Evolutionary conservation across 2,329 filamentous ascomycete genomes (phyloP).

Genomic region (Aureobasidium sp.): DNA sequence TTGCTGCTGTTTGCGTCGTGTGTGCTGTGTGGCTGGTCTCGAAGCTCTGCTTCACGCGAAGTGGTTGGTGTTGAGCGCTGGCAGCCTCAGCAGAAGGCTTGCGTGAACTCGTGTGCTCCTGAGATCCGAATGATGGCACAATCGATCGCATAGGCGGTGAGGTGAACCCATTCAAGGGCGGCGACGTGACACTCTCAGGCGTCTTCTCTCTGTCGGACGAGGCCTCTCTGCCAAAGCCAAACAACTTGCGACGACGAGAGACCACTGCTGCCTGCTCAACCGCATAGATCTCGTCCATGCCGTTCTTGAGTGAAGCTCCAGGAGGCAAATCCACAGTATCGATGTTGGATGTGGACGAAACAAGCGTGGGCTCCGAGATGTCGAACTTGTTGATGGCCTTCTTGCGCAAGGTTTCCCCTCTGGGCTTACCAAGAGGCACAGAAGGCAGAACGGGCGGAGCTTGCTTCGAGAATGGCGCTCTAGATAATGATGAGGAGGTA

Average conservation of each 20-base stretch:
- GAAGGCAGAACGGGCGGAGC: background rate
- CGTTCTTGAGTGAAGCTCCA: slow-evolving; percentile 50
- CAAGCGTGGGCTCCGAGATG: slow-evolving; percentile 54
- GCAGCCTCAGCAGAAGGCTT: background rate
- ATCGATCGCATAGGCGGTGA: background rate
- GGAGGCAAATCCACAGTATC: slow-evolving; percentile 51
- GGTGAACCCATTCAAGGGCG: slow-evolving; percentile 7
- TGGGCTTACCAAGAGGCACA: background rate
- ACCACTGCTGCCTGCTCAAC: slow-evolving; percentile 41
- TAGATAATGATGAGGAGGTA: background rate
- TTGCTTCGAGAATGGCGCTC: background rate
- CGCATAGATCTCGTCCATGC: slow-evolving; percentile 32
- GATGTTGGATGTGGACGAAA: slow-evolving; percentile 51
- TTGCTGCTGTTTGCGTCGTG: background rate
- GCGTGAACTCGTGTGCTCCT: slow-evolving; percentile 7
- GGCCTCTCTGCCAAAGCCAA: slow-evolving; percentile 21
- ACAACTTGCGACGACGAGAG: slow-evolving; percentile 45
- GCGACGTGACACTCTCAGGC: background rate
- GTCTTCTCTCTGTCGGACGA: slow-evolving; percentile 2
- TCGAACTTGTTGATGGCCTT: slow-evolving; percentile 53
- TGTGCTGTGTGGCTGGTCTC: background rate
- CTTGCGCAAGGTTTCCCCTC: slow-evolving; percentile 39
- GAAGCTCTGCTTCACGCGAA: background rate
- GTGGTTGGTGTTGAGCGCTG: background rate
- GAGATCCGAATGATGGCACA: slow-evolving; percentile 3